Evolutionary conservation across 176 grass and related monocot species (phyloP).

Genomic region (barley (Hordeum vulgare)): MorexV3_pseudomolecules_assembly NC_058520.1:262884366-262884865

Average conservation of each 20-base stretch:
- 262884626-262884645: constrained; percentile 4
- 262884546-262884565: constrained; percentile 41
- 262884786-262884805: not conserved
- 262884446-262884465: too few relatives aligned
- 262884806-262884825: not conserved
- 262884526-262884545: constrained; percentile 8
- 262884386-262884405: too few relatives aligned
- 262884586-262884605: constrained; percentile 34
- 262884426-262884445: too few relatives aligned
- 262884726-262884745: not conserved
- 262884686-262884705: not conserved
- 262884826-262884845: not conserved
- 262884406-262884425: too few relatives aligned
- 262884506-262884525: not conserved
- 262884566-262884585: constrained; percentile 73
- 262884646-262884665: not conserved
- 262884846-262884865: not conserved
- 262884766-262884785: not conserved
- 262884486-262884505: not conserved
- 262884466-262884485: not conserved
- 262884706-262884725: not conserved
- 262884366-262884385: too few relatives aligned
- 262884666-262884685: not conserved
- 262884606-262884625: not conserved
- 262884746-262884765: not conserved